Evolutionary conservation across 805 yeast species (phyloP).

Genomic region (Starmerella apicola): DNA sequence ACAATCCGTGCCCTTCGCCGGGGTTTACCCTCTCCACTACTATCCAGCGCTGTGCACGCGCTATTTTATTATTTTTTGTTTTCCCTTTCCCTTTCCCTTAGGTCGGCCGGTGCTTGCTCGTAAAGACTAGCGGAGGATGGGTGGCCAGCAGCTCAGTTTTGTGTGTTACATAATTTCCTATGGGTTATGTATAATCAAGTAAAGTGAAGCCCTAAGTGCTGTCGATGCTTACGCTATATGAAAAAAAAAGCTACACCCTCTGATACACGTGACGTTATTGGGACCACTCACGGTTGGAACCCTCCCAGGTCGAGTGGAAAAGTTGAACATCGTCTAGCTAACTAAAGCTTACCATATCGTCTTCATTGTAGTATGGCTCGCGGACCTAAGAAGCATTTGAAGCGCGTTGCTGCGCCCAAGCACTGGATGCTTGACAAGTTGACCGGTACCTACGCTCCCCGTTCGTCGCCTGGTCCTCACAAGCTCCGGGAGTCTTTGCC

Average conservation of each 20-base stretch:
- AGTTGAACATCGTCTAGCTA: slow-evolving; percentile 10
- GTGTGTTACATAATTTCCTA: no score
- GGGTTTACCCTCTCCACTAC: no score
- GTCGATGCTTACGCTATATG: neutral
- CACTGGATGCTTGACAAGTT: slow-evolving; percentile 99
- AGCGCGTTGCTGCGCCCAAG: slow-evolving; percentile 99
- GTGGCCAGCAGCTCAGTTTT: no score
- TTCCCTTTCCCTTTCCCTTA: no score
- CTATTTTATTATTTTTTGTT: no score
- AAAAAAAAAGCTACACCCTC: neutral
- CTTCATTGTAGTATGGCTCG: slow-evolving; percentile 35
- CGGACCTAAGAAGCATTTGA: slow-evolving; percentile 77
- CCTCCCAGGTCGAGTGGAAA: slow-evolving; percentile 8
- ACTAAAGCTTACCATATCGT: slow-evolving; percentile 11
- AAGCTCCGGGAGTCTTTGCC: slow-evolving; percentile 97
- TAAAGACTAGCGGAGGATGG: no score
- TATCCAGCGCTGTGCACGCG: no score
- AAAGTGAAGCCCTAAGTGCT: slow-evolving; percentile 11
- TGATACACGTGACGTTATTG: slow-evolving; percentile 13
- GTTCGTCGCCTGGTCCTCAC: slow-evolving; percentile 99
- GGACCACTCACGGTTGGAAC: slow-evolving; percentile 20
- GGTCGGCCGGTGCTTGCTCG: no score
- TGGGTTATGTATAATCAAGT: no score
- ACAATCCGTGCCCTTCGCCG: no score
- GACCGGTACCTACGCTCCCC: slow-evolving; percentile 98